Conservation (phyloP, 306 rosid species). For the Cicer arietinum region DNA sequence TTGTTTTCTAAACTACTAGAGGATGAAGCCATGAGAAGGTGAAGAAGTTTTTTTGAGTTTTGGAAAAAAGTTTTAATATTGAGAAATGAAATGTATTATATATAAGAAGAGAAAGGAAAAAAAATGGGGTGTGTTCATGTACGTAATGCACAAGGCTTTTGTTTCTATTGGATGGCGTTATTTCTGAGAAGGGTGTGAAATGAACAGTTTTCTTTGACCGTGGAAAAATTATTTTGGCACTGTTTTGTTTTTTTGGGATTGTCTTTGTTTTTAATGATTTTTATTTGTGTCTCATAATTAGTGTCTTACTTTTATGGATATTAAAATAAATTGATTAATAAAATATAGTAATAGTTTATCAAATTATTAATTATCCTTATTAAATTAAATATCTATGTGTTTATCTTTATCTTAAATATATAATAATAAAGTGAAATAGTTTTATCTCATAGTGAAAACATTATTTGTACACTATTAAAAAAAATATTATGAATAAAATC, state of each 20-base stretch:
- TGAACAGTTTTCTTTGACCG: constrained; percentile 57
- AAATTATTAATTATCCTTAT: too few species aligned
- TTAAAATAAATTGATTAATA: too few species aligned
- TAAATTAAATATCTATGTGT: too few species aligned
- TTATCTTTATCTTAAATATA: too few species aligned
- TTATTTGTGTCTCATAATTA: neutral
- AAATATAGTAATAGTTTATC: too few species aligned
- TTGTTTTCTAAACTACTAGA: constrained; percentile 64
- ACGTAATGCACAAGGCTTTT: constrained; percentile 56
- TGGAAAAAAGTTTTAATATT: constrained; percentile 16
- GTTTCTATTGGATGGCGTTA: constrained; percentile 44
- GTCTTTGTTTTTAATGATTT: neutral
- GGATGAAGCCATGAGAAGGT: constrained; percentile 61
- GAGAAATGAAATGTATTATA: constrained; percentile 34
- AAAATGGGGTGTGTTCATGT: constrained; percentile 39
- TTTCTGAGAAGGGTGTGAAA: constrained; percentile 56
- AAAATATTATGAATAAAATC: too few species aligned
- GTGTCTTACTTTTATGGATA: too few species aligned
- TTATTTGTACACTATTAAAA: too few species aligned
- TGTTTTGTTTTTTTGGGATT: neutral
- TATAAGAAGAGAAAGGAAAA: neutral
- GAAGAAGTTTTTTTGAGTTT: neutral
- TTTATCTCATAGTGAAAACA: too few species aligned
- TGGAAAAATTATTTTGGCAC: constrained; percentile 44
- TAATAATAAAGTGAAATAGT: too few species aligned